phyloP scores from a whole-genome alignment of 108 stramenopile genomes.

The Chaetoceros tenuissimus region DNA sequence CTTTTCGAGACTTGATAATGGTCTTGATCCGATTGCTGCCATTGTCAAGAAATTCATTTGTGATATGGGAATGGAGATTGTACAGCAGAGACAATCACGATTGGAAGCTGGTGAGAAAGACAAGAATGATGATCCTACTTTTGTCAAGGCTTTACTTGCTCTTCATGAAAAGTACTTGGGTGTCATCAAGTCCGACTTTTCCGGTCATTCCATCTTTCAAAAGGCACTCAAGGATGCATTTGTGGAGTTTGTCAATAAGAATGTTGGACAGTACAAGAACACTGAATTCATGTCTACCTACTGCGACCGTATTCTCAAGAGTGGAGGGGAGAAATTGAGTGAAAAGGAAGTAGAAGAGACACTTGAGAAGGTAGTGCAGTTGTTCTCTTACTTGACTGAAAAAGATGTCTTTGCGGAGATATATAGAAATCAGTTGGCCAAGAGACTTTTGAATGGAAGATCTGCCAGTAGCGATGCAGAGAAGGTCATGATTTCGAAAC shows the following conservation, averaged over 20 bases:
- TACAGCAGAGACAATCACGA: constrained; percentile 83
- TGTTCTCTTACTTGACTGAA: constrained; percentile 96
- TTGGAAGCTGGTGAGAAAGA: constrained; percentile 85
- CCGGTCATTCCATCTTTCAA: constrained; percentile 91
- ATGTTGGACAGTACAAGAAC: constrained; percentile 93
- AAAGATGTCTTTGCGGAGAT: constrained; percentile 99
- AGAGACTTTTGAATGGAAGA: constrained; percentile 93
- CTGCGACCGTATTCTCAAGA: constrained; percentile 97
- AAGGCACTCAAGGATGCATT: constrained; percentile 99
- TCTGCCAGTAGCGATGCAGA: constrained; percentile 97
- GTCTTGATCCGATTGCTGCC: constrained; percentile 89
- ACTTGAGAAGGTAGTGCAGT: constrained; percentile 90
- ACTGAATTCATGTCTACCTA: constrained; percentile 97
- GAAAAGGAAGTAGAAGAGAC: constrained; percentile 92
- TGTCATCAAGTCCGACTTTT: constrained; percentile 88
- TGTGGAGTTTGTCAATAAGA: constrained; percentile 93
- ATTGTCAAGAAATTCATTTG: constrained; percentile 83
- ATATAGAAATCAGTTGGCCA: constrained; percentile 96
- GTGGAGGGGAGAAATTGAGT: constrained; percentile 93
- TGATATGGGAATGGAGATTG: constrained; percentile 76
- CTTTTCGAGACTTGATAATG: constrained; percentile 88
- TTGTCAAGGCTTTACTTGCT: constrained; percentile 93
- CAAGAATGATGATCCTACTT: constrained; percentile 93
- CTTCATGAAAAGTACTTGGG: constrained; percentile 94
- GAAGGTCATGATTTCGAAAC: constrained; percentile 97